phyloP scores from a whole-genome alignment of 108 stramenopile species.

The Nitzschia sp. region DNA sequence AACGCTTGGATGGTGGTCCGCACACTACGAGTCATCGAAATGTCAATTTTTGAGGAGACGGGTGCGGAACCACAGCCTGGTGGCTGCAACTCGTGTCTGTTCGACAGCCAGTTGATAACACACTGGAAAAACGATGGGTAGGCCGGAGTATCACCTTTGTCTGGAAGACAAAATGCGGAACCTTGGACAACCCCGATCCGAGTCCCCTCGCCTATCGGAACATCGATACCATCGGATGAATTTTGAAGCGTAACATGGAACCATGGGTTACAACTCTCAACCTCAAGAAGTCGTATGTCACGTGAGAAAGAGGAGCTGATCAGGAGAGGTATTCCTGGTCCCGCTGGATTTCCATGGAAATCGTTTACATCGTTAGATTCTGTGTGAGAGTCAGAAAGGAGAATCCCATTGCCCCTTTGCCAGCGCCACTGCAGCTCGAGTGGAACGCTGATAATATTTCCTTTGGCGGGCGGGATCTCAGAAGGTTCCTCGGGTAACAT shows the following conservation, averaged over 20 bases:
- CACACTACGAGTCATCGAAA: background rate
- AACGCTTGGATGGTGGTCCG: constrained; percentile 12
- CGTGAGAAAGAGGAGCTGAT: constrained; percentile 53
- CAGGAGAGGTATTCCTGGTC: constrained; percentile 25
- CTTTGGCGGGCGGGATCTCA: no score
- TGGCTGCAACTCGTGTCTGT: constrained; percentile 64
- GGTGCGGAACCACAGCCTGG: constrained; percentile 57
- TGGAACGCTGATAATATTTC: constrained; percentile 24
- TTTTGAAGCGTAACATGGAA: constrained; percentile 36
- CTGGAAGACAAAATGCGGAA: constrained; percentile 13
- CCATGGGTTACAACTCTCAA: constrained; percentile 58
- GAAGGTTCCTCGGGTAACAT: no score
- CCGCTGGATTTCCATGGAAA: no score
- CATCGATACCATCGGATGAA: background rate
- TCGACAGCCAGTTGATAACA: constrained; percentile 67
- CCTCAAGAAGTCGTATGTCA: constrained; percentile 24
- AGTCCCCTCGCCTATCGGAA: background rate
- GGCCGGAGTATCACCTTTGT: background rate
- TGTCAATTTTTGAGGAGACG: background rate
- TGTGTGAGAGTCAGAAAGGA: no score
- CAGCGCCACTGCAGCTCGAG: constrained; percentile 22
- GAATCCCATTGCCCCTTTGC: background rate
- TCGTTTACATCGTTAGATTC: no score
- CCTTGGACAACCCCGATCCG: constrained; percentile 18
- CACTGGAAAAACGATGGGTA: constrained; percentile 61